phyloP scores from a whole-genome alignment of 257 asterid genomes.

The Linaria vulgaris region DNA sequence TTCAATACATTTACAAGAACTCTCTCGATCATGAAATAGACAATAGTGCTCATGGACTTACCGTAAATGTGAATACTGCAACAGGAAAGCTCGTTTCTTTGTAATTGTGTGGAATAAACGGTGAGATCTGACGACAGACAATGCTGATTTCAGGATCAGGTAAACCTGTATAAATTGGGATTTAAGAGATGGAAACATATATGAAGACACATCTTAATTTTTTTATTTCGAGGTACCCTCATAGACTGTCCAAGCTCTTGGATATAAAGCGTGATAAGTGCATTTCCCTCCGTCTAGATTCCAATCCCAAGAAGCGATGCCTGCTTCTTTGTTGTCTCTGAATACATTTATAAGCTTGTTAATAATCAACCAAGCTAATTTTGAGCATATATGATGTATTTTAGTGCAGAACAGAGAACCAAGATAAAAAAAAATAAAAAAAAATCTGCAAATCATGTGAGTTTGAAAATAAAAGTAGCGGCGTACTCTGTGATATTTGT shows the following conservation, averaged over 20 bases:
- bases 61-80: conserved; percentile 70
- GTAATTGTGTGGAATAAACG: conserved; percentile 77
- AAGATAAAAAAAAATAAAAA: background rate
- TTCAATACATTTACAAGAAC: background rate
- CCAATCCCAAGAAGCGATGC: conserved; percentile 88
- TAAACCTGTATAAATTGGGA: conserved; percentile 42
- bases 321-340: conserved; percentile 56
- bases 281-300: conserved; percentile 55
- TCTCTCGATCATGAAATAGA: background rate
- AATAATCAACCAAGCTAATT: background rate
- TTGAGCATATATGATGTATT: background rate
- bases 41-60: conserved; percentile 6
- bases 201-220: too few species aligned
- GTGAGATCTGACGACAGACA: conserved; percentile 78
- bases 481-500: conserved; percentile 47
- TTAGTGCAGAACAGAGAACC: conserved; percentile 1
- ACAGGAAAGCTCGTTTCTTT: conserved; percentile 81
- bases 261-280: conserved; percentile 74
- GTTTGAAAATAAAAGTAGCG: background rate
- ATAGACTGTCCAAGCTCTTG: conserved; percentile 84
- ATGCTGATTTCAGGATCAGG: conserved; percentile 77
- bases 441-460: background rate
- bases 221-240: conserved; percentile 61
- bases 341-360: conserved; percentile 9
- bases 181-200: background rate